Base-by-base conservation (phyloP, 768 basidiomycete genomes). In the Favolaschia claudopus region DNA sequence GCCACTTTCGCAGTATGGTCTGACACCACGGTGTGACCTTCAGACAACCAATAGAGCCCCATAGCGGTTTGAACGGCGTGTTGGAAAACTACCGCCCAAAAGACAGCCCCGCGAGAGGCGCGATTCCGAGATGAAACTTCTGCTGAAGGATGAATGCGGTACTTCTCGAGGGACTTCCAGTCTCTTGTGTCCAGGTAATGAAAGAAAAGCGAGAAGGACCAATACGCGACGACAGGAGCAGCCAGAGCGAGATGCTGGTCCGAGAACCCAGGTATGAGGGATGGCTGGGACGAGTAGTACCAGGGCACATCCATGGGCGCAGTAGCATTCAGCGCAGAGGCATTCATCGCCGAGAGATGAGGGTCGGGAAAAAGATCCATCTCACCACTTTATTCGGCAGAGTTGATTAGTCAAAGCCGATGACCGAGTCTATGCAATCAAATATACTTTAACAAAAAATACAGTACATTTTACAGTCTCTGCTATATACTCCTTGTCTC, bases 71-170 rank as follows among this genome's bases (percentile, higher is more conserved):
- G 97, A 6, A 97, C 67, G 19, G 82, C 68, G 58, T 99, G 97
- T 72, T 99, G 97, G 40, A 95, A 62, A 9, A 96, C 46, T 51
- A 99, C 96, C 0, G 93, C 92, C 64, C 79, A 74, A 32, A 96
- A 67, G 59, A 99, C 96, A 59, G 94, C 71, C 3, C 69, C 49
- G 9, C 86, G 85, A 0, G 92, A 87, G 4, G 85, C 95, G 9
- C 85, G 81, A 72, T 99, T 99, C 55, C 86, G 81, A 3, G 84
- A 73, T 56, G 80, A 79, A 58, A 95, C 87, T 70, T 99, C 96
- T 14, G 77, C 79, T 1, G 92, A 91, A 47, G 94, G 92, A 73
- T 99, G 96, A 42, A 99, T 90, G 39, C 94, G 85, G 72, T 93
- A 89, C 57, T 84, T 86, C 62, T 96, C 88, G 31, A 97, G 82